A percentile compares a stretch with the other conserved stretches of the same genome.
These are phyloP conservation scores for Speleostelium caveatum DNA, from an alignment of 78 protist species.

Conservation along the genomic window DNA sequence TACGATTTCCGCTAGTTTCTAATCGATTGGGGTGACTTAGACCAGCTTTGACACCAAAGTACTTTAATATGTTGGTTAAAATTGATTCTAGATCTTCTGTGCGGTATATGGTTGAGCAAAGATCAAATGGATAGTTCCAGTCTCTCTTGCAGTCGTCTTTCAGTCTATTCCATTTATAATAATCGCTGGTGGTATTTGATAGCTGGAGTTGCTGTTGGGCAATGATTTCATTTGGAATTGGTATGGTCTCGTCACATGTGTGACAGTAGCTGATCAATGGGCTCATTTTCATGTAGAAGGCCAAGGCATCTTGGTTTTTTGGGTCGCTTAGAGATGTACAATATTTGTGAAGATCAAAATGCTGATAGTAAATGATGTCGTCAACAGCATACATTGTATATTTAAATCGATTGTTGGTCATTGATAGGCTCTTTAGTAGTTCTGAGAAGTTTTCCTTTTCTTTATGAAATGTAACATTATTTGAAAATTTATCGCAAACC, in stretches of 20 bases:
- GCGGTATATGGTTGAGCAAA: constrained; percentile 61
- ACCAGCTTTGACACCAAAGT: constrained; percentile 59
- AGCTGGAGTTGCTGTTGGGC: background rate
- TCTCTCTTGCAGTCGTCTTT: constrained; percentile 31
- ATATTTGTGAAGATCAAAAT: background rate
- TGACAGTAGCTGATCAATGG: constrained; percentile 48
- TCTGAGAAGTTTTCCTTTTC: constrained; percentile 43
- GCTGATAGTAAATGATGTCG: constrained; percentile 42
- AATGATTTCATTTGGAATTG: background rate
- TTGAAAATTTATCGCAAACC: background rate
- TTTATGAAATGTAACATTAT: no score
- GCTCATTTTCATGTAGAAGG: constrained; percentile 44
- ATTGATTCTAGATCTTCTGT: constrained; percentile 2
- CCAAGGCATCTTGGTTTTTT: constrained; percentile 14
- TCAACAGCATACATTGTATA: constrained; percentile 60
- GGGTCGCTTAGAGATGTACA: background rate
- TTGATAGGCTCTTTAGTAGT: background rate
- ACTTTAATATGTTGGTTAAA: constrained; percentile 15
- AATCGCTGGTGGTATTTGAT: background rate
- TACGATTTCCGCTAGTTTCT: constrained; percentile 53
- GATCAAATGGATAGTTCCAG: constrained; percentile 78
- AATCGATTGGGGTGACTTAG: constrained; percentile 70
- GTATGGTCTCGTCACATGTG: constrained; percentile 30
- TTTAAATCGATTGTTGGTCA: background rate
- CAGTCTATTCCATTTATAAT: constrained; percentile 41